These are phyloP conservation scores for Rosa rugosa DNA, from an alignment of 306 rosid species.

Conservation along the genomic window DNA sequence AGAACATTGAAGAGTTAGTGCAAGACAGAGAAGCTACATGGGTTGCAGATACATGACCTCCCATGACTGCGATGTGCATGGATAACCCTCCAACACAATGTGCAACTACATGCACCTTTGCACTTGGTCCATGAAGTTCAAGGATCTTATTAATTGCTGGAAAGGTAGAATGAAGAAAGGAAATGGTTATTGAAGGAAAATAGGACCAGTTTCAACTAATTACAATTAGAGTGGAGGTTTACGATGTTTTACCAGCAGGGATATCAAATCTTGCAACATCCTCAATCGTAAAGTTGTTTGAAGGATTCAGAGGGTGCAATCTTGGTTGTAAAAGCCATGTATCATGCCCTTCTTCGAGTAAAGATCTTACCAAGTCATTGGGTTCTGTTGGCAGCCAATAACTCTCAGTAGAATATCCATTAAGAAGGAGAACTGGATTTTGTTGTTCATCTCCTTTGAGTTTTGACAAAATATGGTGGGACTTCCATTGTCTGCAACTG, in stretches of 20 bases:
- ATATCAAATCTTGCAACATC: conserved; percentile 41
- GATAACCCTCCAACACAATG: conserved; percentile 44
- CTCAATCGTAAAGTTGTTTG: conserved; percentile 33
- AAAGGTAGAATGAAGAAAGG: neutral
- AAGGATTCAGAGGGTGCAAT: conserved; percentile 33
- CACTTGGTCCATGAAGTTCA: conserved; percentile 22
- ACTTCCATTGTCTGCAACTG: conserved; percentile 30
- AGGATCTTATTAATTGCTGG: conserved; percentile 37
- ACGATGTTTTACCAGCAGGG: conserved; percentile 31
- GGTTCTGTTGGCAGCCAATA: conserved; percentile 33
- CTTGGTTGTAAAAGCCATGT: conserved; percentile 37
- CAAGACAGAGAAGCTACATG: conserved; percentile 38
- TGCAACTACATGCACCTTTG: conserved; percentile 34
- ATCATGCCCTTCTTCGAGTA: conserved; percentile 36
- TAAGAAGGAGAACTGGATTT: conserved; percentile 39
- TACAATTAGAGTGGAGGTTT: neutral
- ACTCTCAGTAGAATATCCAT: conserved; percentile 36
- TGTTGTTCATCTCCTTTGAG: conserved; percentile 15
- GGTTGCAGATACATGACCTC: conserved; percentile 31
- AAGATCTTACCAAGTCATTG: conserved; percentile 31
- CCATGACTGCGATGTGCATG: conserved; percentile 39
- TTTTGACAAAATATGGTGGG: conserved; percentile 10
- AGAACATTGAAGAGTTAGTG: conserved; percentile 43
- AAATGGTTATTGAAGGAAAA: neutral
- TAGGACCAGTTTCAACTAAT: neutral